Base-by-base conservation (phyloP, 192 early-diverging fungal species). In the Mortierella hygrophila region DNA sequence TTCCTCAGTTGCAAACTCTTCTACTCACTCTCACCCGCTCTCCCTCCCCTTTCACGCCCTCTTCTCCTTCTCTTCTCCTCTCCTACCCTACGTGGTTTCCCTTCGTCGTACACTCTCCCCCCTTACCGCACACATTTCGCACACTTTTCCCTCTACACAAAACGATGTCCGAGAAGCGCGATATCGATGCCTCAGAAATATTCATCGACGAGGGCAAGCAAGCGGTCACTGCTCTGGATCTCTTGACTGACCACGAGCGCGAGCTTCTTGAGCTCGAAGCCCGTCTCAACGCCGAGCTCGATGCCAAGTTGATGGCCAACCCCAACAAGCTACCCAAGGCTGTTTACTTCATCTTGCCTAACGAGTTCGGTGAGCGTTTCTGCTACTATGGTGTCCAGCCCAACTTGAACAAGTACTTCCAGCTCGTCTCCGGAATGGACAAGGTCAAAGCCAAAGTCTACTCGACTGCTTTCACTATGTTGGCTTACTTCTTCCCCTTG, bases 401-500 rank as follows among this genome's bases (percentile, higher is more conserved):
- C 65, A 82, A 92, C 82, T 79, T 89, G 73, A 85, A 83, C 79
- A 79, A 83, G 72, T 89, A 85, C 81, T 86, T 92, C 72, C 76
- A 44, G 23, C 37, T 75, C 47, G 84, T 84, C 71, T 80, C 85
- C 46, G 88, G 85, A 26, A 87, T 88, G 79, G 38, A 75, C 74
- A 47, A 29, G 1, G n/a, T 18, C 13, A 23, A 68, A 29, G 88
- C 83, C 65, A 86, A 81, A 71, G 71, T 79, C 41, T 82, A 69
- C 78, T 79, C 81, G 4, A 80, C 83, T 8, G 77, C 77, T 63
- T 94, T 87, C 74, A 91, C 88, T 23, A 83, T 90, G 81, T 74
- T 91, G 72, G 88, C 92, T 1, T 94, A 93, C 80, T 90, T 92
- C 82, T 87, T 86, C 85, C 93, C 93, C 40, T 83, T 94, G 41